phyloP scores from a whole-genome alignment of 2,329 filamentous ascomycete species.

The Metarhizium anisopliae region DNA sequence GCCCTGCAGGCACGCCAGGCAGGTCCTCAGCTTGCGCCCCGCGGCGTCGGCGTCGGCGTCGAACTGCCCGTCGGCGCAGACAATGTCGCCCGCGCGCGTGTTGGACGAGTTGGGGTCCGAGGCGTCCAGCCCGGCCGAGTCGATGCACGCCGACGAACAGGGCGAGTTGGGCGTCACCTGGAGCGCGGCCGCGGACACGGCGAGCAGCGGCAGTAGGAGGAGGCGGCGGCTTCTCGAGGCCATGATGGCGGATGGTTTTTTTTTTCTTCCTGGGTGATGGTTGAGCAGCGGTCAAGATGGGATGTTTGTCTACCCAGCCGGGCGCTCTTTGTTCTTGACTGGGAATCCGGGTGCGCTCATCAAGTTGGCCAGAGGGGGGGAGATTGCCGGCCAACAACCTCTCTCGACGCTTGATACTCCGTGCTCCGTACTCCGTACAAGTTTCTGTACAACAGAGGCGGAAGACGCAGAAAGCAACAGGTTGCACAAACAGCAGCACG shows the following conservation, averaged over 20 bases:
- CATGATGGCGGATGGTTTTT: too few species aligned
- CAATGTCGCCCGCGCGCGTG: constrained; percentile 35
- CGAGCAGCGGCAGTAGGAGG: not conserved
- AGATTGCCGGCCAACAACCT: too few species aligned
- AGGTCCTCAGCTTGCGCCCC: constrained; percentile 33
- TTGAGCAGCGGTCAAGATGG: too few species aligned
- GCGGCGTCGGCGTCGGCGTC: constrained; percentile 26
- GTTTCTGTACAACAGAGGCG: not conserved
- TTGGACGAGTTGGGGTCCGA: constrained; percentile 36
- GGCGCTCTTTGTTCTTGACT: too few species aligned
- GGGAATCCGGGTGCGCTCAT: too few species aligned
- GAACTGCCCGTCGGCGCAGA: constrained; percentile 38
- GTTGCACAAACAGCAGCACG: constrained; percentile 12
- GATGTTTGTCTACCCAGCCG: too few species aligned
- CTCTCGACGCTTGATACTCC: not conserved
- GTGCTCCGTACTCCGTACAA: not conserved
- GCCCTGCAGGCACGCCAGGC: constrained; percentile 43
- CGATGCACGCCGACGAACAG: constrained; percentile 41
- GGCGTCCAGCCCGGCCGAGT: constrained; percentile 18
- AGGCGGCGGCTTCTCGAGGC: not conserved
- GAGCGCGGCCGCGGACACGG: constrained; percentile 23
- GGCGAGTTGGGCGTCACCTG: constrained; percentile 46
- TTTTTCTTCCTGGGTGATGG: too few species aligned
- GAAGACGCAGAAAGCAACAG: not conserved
- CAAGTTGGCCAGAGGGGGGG: too few species aligned